These are phyloP conservation scores for Geranium brycei DNA, from an alignment of 345 rosid species.

Conservation along the genomic window DNA sequence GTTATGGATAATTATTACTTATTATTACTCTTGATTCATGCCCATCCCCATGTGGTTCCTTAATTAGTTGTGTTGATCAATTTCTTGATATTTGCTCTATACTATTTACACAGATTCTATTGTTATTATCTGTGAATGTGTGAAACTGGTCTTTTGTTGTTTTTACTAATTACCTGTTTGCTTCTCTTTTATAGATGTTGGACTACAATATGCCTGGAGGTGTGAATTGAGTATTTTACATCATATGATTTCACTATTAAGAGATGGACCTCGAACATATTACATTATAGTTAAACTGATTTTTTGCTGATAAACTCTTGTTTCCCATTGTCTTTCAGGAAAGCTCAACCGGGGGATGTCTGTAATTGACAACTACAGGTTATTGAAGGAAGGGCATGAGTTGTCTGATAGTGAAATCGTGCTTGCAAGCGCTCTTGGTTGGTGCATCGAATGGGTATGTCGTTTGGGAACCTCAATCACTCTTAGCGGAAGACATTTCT, in stretches of 20 bases:
- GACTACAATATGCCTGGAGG: conserved; percentile 93
- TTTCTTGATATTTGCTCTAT: too few species aligned
- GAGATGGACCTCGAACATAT: too few species aligned
- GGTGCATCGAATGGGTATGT: conserved; percentile 88
- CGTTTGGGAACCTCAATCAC: neutral
- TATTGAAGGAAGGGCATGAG: conserved; percentile 50
- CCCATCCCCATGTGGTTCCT: too few species aligned
- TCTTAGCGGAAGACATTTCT: neutral
- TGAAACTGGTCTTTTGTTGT: too few species aligned
- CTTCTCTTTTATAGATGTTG: conserved; percentile 53
- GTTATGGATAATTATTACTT: too few species aligned
- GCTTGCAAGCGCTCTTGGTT: conserved; percentile 65
- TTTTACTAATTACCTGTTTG: neutral
- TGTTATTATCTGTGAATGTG: too few species aligned
- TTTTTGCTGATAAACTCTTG: too few species aligned
- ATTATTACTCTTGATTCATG: too few species aligned
- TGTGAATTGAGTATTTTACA: conserved; percentile 11
- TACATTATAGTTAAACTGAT: too few species aligned
- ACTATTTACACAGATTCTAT: too few species aligned
- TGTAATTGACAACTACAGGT: conserved; percentile 64
- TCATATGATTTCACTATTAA: too few species aligned
- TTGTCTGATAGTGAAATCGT: conserved; percentile 53
- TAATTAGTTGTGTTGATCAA: too few species aligned
- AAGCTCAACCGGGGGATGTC: conserved; percentile 90
- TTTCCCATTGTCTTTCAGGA: conserved; percentile 25